A percentile compares a stretch with the other conserved stretches of the same genome.
These are phyloP conservation scores for Sporothrix variecibatus DNA, from an alignment of 2,329 filamentous ascomycete genomes.

Conservation along the genomic window DNA sequence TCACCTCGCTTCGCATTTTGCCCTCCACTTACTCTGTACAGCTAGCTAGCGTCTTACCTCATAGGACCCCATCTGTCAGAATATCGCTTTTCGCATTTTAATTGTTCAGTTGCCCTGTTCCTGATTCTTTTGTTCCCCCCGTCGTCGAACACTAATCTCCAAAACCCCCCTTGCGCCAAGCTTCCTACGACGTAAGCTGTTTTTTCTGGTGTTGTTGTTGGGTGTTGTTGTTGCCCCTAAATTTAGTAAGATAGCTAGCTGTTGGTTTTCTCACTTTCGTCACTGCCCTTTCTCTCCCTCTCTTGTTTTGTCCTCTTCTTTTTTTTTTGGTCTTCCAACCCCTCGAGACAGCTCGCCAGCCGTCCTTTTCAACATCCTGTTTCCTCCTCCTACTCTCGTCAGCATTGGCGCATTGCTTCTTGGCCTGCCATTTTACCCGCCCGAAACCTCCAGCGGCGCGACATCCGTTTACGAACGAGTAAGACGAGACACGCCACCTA, in stretches of 20 bases:
- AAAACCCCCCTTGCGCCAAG: slow-evolving; percentile 25
- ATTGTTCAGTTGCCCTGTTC: neutral
- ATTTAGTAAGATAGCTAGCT: neutral
- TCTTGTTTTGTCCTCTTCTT: neutral
- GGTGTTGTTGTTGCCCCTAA: slow-evolving; percentile 17
- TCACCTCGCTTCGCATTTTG: neutral
- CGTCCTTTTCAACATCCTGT: neutral
- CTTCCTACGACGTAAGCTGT: slow-evolving; percentile 20
- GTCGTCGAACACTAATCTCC: slow-evolving; percentile 1
- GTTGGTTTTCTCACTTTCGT: slow-evolving; percentile 2
- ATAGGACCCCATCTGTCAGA: neutral
- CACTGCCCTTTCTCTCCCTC: neutral
- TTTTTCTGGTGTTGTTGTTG: neutral
- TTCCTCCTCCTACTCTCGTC: neutral
- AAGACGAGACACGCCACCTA: neutral
- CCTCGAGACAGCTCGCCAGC: neutral
- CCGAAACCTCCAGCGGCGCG: neutral
- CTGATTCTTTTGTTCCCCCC: neutral
- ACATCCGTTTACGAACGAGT: slow-evolving; percentile 12
- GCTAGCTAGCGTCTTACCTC: neutral
- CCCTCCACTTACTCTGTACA: neutral
- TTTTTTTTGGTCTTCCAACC: neutral
- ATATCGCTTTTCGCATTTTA: neutral
- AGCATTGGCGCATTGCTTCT: slow-evolving; percentile 2
- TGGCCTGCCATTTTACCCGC: neutral